Percentiles rank a stretch among this genome's conserved stretches.
Conservation (phyloP, 768 basidiomycete genomes). For the Lactarius sp. region DNA sequence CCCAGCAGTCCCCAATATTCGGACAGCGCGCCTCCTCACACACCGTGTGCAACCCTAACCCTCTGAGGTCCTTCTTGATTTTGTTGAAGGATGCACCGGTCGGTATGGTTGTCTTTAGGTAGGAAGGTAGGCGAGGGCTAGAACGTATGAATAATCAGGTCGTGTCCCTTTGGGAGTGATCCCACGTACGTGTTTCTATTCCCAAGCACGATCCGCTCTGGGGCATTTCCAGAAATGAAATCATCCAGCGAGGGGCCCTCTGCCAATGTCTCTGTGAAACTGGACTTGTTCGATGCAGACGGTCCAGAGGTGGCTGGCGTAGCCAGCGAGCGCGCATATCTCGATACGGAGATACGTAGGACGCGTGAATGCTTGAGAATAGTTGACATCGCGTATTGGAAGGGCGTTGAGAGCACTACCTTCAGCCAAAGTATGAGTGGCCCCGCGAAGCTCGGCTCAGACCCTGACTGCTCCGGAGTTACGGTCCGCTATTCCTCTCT, state of each 20-base stretch:
- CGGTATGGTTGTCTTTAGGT: slow-evolving; percentile 89
- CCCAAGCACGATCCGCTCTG: slow-evolving; percentile 63
- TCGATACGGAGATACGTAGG: not conserved
- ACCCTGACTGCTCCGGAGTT: too few relatives aligned
- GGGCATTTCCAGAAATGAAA: slow-evolving; percentile 61
- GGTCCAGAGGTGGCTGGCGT: slow-evolving; percentile 44
- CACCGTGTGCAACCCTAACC: slow-evolving; percentile 88
- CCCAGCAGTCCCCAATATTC: slow-evolving; percentile 99
- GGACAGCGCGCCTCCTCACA: slow-evolving; percentile 99
- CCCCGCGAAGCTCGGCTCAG: not conserved
- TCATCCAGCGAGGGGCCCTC: slow-evolving; percentile 75
- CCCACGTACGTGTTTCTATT: slow-evolving; percentile 59
- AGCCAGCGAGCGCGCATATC: slow-evolving; percentile 13
- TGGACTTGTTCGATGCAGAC: slow-evolving; percentile 37
- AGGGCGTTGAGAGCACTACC: not conserved
- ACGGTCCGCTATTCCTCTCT: not conserved
- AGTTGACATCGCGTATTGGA: slow-evolving; percentile 9
- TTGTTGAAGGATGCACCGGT: slow-evolving; percentile 82
- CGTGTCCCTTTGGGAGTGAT: not conserved
- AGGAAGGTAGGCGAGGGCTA: slow-evolving; percentile 82
- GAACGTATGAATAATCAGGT: slow-evolving; percentile 1
- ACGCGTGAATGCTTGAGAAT: slow-evolving; percentile 22
- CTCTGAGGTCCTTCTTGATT: slow-evolving; percentile 93
- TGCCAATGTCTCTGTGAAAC: slow-evolving; percentile 50
- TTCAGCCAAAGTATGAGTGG: too few relatives aligned